Evolutionary conservation across 2,329 filamentous ascomycete genomes (phyloP), one percentile per base, ranked within the genome.

Genomic region (Nigrospora osmanthi): DNA sequence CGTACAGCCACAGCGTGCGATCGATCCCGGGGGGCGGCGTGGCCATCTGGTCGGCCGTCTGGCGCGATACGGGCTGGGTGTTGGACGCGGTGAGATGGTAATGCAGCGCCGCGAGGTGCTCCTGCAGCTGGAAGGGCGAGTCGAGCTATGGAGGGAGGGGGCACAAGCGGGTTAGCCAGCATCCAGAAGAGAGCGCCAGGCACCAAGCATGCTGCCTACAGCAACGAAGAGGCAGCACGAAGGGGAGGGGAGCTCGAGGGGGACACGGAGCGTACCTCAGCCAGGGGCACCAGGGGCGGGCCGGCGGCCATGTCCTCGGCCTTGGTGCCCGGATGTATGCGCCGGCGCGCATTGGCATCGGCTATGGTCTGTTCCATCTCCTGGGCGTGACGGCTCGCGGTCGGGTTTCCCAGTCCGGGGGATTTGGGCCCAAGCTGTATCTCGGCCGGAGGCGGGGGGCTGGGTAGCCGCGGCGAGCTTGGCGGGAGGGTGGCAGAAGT

Each of bases 71-170:
- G 7, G 91, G 81, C 37, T 78, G 69, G 32, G 81, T 83, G 53
- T 79, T 79, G 51, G 76, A 72, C 43, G 71, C 73, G 2, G 88
- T 95, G 62, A 87, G 83, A 62, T 85, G 75, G 65, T 90, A 83
- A 70, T 97, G 88, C 14, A 96, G 79, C 33, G 93, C 88, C 64
- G 94, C 91, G 44, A 98, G 83, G 61, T 98, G 91, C 68, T 98
- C 93, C 66, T 96, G 94, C 15, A 97, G 80, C 65, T 96, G 93
- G 63, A 97, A 98, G 38, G 93, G 87, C 17, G 91, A 97, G 62
- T 98, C 90, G 54, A 98, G 89, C 87, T 96, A 88, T 87, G 96
- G 40, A 35, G 32, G 36, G 32, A n/a, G n/a, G n/a, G n/a, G n/a
- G 35, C 19, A 30, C 17, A 12, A 19, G 35, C 46, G 35, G 44